Base-by-base conservation (phyloP, 1,139 yeast species). In the Kurtzmaniella natalensis region DNA sequence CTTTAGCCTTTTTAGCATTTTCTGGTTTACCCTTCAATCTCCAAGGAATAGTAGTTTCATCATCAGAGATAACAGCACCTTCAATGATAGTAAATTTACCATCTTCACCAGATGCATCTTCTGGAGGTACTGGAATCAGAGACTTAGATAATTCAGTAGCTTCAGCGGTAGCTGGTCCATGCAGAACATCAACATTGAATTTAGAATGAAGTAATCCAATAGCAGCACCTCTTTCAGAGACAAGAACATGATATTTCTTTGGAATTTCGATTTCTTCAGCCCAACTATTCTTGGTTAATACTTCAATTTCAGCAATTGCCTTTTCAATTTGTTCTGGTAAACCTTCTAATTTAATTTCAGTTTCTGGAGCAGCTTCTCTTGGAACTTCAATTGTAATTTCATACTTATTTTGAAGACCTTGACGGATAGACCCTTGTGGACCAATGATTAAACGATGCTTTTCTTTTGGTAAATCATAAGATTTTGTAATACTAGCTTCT, bases 361-460 rank as follows among this genome's bases (percentile, higher is more conserved):
- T 58, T 32, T 80, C 65, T 32, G 68, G 59, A 42, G 63, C 70
- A 42, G 65, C 65, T 46, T 75, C 70, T 52, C 77, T 74, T 43
- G 97, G 97, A 51, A 92, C 76, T 33, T 66, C 70, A 38, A 92
- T 61, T 19, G 59, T 54, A 32, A 86, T 92, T 11, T 69, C 65
- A 57, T 70, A 84, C 46, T 82, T 86, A 18, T 72, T 67, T 64
- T 88, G 94, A 42, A 88, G 61, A 8, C 76, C 70, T 46, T 82
- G 81, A 61, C 92, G 86, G 38, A 76, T 72, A 10, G 78, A 54
- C 28, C 97, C 97, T 40, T 80, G 80, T 28, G 89, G 78, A 25
- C 97, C 97, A 57, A 92, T 78, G 40, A 92, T 55, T 16, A 78
- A 69, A 48, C 88, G 76, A 50, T 86, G 94, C 54, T 81, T 82